phyloP scores from a whole-genome alignment of 106 monocot genomes.

The Dioscorea alata region DNA sequence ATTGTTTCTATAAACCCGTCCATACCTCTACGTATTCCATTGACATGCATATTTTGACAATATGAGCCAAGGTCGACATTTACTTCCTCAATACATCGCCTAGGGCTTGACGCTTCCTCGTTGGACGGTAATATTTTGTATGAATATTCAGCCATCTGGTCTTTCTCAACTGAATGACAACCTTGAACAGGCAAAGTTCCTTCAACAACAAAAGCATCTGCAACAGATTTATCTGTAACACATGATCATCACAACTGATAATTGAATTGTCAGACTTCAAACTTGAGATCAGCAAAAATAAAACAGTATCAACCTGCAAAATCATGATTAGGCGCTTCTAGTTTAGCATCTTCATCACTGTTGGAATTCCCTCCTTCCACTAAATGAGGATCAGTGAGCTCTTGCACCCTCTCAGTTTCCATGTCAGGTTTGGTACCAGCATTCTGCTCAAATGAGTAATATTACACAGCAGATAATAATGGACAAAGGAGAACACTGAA shows the following conservation, averaged over 20 bases:
- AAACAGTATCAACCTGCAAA: neutral
- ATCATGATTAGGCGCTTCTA: constrained; percentile 11
- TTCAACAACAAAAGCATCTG: constrained; percentile 2
- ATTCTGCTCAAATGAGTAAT: constrained; percentile 25
- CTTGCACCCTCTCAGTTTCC: constrained; percentile 31
- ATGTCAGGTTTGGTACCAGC: constrained; percentile 45
- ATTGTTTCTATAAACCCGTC: constrained; percentile 24
- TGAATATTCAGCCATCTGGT: neutral
- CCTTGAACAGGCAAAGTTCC: constrained; percentile 13
- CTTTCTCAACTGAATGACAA: neutral
- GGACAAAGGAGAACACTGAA: no score
- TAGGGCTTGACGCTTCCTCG: neutral
- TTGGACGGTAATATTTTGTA: neutral
- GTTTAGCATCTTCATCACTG: constrained; percentile 16
- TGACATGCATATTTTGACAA: constrained; percentile 10
- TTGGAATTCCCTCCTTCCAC: constrained; percentile 15
- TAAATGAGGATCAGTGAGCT: constrained; percentile 16
- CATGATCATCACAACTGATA: neutral
- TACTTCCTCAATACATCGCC: constrained; percentile 10
- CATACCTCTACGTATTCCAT: constrained; percentile 11
- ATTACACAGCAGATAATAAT: no score
- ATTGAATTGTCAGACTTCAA: neutral
- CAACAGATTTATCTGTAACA: constrained; percentile 27
- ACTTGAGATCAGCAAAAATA: neutral
- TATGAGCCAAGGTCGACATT: constrained; percentile 8